Evolutionary conservation across 257 asterid species (phyloP).

Genomic region (Rehmannia glutinosa): DNA sequence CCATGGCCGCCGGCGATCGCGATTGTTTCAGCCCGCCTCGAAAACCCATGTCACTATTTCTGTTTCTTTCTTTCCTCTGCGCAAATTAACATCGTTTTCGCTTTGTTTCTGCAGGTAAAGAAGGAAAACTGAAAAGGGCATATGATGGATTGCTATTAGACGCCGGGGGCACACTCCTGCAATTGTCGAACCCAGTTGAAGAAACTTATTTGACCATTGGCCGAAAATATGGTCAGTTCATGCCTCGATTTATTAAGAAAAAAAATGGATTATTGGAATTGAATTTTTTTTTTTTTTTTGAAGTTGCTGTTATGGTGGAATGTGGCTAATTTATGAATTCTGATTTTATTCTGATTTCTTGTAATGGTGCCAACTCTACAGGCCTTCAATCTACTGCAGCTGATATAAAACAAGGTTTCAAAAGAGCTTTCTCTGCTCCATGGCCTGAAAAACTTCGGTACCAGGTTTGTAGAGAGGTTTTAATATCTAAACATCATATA

Average conservation of each 20-base stretch:
- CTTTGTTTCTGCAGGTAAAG: slow-evolving; percentile 28
- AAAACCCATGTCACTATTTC: background rate
- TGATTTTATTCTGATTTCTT: background rate
- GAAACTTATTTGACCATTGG: slow-evolving; percentile 68
- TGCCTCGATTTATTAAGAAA: too few species aligned
- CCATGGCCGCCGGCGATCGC: background rate
- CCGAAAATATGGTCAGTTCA: slow-evolving; percentile 63
- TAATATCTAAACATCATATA: background rate
- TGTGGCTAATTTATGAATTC: background rate
- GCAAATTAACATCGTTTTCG: background rate
- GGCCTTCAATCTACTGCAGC: slow-evolving; percentile 59
- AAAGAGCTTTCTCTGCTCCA: slow-evolving; percentile 77
- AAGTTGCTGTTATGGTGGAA: background rate
- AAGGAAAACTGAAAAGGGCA: slow-evolving; percentile 38
- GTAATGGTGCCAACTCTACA: slow-evolving; percentile 27
- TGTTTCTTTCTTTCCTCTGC: background rate
- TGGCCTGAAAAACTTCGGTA: slow-evolving; percentile 95
- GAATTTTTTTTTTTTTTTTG: background rate
- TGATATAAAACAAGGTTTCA: slow-evolving; percentile 88
- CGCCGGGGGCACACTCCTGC: slow-evolving; percentile 95
- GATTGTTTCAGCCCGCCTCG: background rate
- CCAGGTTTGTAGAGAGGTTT: slow-evolving; percentile 47
- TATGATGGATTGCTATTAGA: slow-evolving; percentile 79
- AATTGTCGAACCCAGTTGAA: slow-evolving; percentile 76
- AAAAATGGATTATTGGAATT: slow-evolving; percentile 11